phyloP scores from a whole-genome alignment of 768 basidiomycete species.

The Chalciporus sphaerocephalus region DNA sequence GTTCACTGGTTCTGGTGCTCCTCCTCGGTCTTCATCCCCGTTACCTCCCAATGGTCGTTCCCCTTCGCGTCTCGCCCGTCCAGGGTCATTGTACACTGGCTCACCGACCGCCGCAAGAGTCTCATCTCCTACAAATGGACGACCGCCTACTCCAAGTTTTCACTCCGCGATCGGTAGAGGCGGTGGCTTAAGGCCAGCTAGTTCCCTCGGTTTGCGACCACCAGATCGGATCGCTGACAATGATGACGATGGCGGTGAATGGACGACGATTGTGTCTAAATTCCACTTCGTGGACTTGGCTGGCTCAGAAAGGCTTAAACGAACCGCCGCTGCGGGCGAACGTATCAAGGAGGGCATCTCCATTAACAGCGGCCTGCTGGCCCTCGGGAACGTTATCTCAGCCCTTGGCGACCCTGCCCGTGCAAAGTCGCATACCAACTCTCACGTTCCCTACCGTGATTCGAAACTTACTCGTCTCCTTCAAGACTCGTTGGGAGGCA shows the following conservation, averaged over 20 bases:
- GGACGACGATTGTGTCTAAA: slow-evolving; percentile 88
- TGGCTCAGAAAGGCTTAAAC: slow-evolving; percentile 95
- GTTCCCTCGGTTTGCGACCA: slow-evolving; percentile 68
- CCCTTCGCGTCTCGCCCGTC: slow-evolving; percentile 72
- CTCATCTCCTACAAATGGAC: slow-evolving; percentile 73
- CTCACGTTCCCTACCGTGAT: slow-evolving; percentile 96
- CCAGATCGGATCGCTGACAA: slow-evolving; percentile 40
- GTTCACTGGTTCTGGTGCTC: slow-evolving; percentile 63
- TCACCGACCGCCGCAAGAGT: slow-evolving; percentile 41
- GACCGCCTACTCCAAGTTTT: slow-evolving; percentile 78
- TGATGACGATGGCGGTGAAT: slow-evolving; percentile 73
- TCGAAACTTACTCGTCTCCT: slow-evolving; percentile 86
- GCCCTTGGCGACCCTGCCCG: slow-evolving; percentile 92
- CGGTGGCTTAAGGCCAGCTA: slow-evolving; percentile 65
- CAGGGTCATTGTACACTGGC: slow-evolving; percentile 67
- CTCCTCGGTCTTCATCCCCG: slow-evolving; percentile 74
- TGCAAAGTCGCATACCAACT: slow-evolving; percentile 75
- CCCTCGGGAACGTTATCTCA: slow-evolving; percentile 97
- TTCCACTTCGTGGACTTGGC: slow-evolving; percentile 99
- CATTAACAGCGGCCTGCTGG: slow-evolving; percentile 94
- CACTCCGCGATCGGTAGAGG: slow-evolving; percentile 69
- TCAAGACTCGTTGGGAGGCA: slow-evolving; percentile 91
- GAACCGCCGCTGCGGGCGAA: slow-evolving; percentile 93
- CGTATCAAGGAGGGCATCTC: slow-evolving; percentile 99
- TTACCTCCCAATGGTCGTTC: slow-evolving; percentile 71